phyloP scores from a whole-genome alignment of 164 flowering plant genomes.

The Annona squamosa region DNA sequence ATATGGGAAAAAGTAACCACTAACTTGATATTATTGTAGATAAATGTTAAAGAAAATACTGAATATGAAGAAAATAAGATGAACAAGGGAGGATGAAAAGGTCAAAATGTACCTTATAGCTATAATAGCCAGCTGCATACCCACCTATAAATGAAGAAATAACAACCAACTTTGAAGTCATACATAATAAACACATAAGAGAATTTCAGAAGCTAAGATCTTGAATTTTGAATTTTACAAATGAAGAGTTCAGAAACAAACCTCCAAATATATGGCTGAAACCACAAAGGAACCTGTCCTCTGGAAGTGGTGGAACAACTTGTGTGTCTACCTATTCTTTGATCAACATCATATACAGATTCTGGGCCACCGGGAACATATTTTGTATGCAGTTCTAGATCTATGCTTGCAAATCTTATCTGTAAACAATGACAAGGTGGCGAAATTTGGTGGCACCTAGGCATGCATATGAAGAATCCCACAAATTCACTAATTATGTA shows the following conservation, averaged over 20 bases:
- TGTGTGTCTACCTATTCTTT: constrained; percentile 50
- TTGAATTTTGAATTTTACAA: background rate
- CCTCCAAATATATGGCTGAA: constrained; percentile 99
- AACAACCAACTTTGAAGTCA: background rate
- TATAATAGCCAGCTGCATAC: constrained; percentile 98
- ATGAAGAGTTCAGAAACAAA: constrained; percentile 12
- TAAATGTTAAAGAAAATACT: background rate
- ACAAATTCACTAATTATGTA: background rate
- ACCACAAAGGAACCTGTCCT: constrained; percentile 88
- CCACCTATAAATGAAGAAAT: constrained; percentile 44
- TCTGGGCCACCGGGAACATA: constrained; percentile 84
- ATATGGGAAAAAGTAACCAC: too few relatives aligned
- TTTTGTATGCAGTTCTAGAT: constrained; percentile 75
- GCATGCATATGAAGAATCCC: background rate
- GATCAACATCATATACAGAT: constrained; percentile 77
- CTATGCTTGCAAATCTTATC: constrained; percentile 74
- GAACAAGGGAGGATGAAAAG: constrained; percentile 3
- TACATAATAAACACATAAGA: background rate
- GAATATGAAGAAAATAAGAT: background rate
- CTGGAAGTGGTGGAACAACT: constrained; percentile 76
- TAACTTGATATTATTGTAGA: background rate
- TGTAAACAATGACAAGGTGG: constrained; percentile 23
- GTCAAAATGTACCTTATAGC: constrained; percentile 68
- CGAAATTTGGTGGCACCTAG: background rate
- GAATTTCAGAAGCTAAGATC: background rate